A percentile compares a stretch with the other conserved stretches of the same genome.
phyloP scores from a whole-genome alignment of 2,329 filamentous ascomycete genomes.

The Pseudogymnoascus sp. region DNA sequence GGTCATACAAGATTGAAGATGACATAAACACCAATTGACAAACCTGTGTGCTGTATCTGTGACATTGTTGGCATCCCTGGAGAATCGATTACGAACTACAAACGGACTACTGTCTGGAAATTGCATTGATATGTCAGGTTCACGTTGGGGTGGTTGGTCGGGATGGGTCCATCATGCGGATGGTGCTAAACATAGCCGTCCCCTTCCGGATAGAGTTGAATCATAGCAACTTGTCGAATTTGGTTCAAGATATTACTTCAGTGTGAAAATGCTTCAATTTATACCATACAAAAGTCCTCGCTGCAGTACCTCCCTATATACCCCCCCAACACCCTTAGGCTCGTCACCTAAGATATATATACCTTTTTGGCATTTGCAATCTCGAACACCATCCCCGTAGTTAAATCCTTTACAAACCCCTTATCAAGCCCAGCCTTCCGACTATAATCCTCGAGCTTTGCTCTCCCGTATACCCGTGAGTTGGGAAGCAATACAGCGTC shows the following conservation, averaged over 20 bases:
- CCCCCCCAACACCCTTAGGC: neutral
- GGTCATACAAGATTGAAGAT: neutral
- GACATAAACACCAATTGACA: conserved; percentile 13
- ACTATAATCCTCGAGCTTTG: conserved; percentile 66
- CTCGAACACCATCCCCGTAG: conserved; percentile 61
- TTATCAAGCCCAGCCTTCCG: conserved; percentile 64
- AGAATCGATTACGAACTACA: neutral
- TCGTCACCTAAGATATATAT: conserved; percentile 63
- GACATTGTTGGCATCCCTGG: neutral
- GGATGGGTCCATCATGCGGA: neutral
- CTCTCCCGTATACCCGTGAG: conserved; percentile 72
- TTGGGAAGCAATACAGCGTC: conserved; percentile 85
- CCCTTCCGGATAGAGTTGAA: neutral
- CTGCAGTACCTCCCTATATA: neutral
- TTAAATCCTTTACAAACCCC: conserved; percentile 67
- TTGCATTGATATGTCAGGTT: neutral
- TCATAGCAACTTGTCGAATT: neutral
- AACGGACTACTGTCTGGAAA: neutral
- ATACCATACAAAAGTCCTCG: neutral
- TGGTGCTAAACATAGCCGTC: neutral
- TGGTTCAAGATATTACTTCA: neutral
- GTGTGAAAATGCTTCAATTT: neutral
- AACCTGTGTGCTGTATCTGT: neutral
- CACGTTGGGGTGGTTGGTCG: neutral
- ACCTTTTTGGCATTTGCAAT: conserved; percentile 69